phyloP scores from a whole-genome alignment of 306 rosid genomes.

The Sechiopsis laciniata region DNA sequence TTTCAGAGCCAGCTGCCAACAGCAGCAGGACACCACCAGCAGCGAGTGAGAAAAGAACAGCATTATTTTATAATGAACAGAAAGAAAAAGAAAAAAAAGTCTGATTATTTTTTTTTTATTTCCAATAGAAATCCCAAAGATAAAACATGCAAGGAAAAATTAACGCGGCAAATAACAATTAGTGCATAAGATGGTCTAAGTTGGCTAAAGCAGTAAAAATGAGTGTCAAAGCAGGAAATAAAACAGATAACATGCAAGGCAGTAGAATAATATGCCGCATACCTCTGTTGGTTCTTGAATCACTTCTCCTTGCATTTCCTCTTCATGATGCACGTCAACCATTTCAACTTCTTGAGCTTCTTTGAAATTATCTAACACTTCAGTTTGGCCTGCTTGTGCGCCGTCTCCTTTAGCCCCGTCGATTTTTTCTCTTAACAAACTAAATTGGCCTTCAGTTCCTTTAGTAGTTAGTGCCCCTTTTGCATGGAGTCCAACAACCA shows the following conservation, averaged over 20 bases:
- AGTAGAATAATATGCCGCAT: not conserved
- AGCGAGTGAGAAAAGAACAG: not conserved
- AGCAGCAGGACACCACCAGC: not conserved
- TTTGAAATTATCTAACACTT: constrained; percentile 1
- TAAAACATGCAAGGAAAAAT: not conserved
- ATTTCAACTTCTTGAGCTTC: not conserved
- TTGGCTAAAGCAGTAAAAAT: not conserved
- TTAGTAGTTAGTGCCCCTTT: not conserved
- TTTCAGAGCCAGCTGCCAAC: not conserved
- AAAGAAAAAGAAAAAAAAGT: not conserved
- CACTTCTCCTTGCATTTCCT: not conserved
- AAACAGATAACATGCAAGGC: not conserved
- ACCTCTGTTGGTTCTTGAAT: constrained; percentile 23
- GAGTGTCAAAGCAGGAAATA: not conserved
- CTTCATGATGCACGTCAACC: constrained; percentile 11
- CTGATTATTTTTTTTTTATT: not conserved
- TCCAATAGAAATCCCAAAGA: not conserved
- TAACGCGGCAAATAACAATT: not conserved
- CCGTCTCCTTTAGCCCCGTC: not conserved
- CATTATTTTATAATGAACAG: not conserved
- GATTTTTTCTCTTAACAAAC: not conserved
- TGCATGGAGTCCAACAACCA: constrained; percentile 1
- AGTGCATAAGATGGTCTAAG: not conserved
- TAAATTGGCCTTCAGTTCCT: constrained; percentile 13
- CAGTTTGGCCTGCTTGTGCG: constrained; percentile 4